Conservation (phyloP, 139 green algal genomes). For the Chlorella sp. region DNA sequence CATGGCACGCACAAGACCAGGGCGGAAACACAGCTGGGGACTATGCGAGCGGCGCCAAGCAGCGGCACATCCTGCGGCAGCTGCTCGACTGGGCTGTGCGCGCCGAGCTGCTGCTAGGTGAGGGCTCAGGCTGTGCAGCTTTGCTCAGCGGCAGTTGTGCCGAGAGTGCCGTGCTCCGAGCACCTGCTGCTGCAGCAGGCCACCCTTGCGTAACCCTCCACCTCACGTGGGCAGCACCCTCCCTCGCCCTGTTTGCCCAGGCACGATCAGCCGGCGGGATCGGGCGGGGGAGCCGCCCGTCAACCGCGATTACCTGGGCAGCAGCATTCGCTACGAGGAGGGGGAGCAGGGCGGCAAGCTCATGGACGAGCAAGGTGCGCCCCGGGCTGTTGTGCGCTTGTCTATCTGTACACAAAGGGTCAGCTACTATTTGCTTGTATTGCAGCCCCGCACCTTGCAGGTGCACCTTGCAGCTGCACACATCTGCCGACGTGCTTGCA, state of each 20-base stretch:
- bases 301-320: conserved; percentile 38
- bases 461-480: neutral
- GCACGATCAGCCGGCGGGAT: conserved; percentile 35
- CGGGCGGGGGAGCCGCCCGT: neutral
- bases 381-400: too few relatives aligned
- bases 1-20: conserved; percentile 40
- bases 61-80: conserved; percentile 24
- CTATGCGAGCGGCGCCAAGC: conserved; percentile 34
- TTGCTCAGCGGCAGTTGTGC: neutral
- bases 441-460: too few relatives aligned
- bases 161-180: neutral
- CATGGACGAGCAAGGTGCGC: conserved; percentile 78
- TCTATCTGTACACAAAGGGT: neutral
- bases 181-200: neutral
- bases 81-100: conserved; percentile 47
- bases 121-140: neutral
- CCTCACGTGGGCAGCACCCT: neutral
- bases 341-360: conserved; percentile 41
- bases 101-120: conserved; percentile 43
- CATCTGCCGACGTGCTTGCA: neutral
- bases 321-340: conserved; percentile 37
- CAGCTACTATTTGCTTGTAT: too few relatives aligned
- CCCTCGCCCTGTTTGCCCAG: neutral
- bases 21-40: conserved; percentile 42
- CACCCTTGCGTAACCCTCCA: neutral